A percentile compares a stretch with the other conserved stretches of the same genome.
These are phyloP conservation scores for Myrica gale DNA, from an alignment of 306 rosid genomes.

Conservation along the genomic window DNA sequence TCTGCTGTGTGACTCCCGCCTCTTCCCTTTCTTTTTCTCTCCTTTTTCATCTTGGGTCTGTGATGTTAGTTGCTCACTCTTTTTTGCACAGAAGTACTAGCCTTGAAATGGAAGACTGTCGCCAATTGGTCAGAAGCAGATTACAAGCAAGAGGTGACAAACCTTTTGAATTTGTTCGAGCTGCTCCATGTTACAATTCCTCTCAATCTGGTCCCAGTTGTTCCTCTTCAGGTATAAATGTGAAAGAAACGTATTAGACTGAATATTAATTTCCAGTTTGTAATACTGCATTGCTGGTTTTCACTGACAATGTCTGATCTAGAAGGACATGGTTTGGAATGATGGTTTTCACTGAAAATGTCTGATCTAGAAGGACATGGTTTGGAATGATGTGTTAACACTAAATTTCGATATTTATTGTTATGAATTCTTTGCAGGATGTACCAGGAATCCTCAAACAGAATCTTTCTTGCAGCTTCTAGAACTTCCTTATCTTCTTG, in stretches of 20 bases:
- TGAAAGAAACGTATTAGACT: not conserved
- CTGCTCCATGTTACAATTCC: conserved; percentile 72
- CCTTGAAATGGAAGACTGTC: conserved; percentile 57
- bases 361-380: conserved; percentile 6
- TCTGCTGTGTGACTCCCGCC: too few relatives aligned
- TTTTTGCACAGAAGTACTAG: conserved; percentile 45
- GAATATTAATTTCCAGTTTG: not conserved
- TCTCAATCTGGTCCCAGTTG: conserved; percentile 37
- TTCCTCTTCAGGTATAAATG: conserved; percentile 43
- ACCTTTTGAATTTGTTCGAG: conserved; percentile 71
- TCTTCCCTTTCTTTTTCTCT: not conserved
- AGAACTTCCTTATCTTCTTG: conserved; percentile 89
- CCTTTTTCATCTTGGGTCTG: conserved; percentile 4
- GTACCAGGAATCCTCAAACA: conserved; percentile 74
- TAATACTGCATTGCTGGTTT: not conserved
- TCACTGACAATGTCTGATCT: conserved; percentile 12
- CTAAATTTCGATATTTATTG: not conserved
- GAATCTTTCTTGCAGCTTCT: conserved; percentile 74
- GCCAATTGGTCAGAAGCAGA: conserved; percentile 67
- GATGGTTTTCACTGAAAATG: not conserved
- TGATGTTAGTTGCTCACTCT: conserved; percentile 19
- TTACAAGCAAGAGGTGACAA: conserved; percentile 65
- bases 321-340: not conserved
- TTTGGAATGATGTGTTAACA: not conserved
- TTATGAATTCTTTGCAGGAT: conserved; percentile 42